Base-by-base conservation (phyloP, 768 basidiomycete genomes). In the Leccinum imitatum region DNA sequence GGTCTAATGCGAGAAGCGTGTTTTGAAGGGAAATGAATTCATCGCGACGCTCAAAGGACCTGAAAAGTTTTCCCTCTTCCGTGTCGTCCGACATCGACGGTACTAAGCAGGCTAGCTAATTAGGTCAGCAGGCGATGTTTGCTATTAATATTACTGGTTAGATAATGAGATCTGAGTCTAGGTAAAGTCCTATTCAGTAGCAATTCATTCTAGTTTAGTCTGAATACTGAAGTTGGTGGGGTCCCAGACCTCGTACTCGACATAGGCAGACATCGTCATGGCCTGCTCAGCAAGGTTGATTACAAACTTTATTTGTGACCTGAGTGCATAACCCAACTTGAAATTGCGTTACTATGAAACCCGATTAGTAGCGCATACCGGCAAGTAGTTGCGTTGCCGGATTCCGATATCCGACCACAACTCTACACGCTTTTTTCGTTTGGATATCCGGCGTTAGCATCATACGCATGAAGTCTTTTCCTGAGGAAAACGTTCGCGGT, bases 1-100 rank as follows among this genome's bases (percentile, higher is more conserved):
- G 63, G 62, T 87, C 80, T 7, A 79, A 64, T 4, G 73, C 68
- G 3, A 90, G 77, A 7, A 93, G 76, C 3, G 68, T 62, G 21
- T 76, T 69, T 62, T 93, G 86, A 14, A 79, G 63, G 37, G 78
- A 75, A 10, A 79, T 56, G 64, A 92, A 86, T 61, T 91, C 86
- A 51, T 79, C 81, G 50, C 82, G 73, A 59, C 80, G 83, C 60
- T 87, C 87, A 66, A 89, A 91, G 11, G 81, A 78, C 11, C 80
- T 79, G 64, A 83, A 82, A 10, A 79, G 54, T 56, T 74, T 83
- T 33, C 69, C 73, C 56, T 87, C 84, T 17, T 69, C 66, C 1
- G 61, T 60, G 15, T 81, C 75, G 57, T 81, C 77, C 50, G 73
- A 75, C 77, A 78, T 78, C 10, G 37, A 58, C 5, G 37, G 50